phyloP scores from a whole-genome alignment of 345 rosid genomes.

The Citrus glauca region DNA sequence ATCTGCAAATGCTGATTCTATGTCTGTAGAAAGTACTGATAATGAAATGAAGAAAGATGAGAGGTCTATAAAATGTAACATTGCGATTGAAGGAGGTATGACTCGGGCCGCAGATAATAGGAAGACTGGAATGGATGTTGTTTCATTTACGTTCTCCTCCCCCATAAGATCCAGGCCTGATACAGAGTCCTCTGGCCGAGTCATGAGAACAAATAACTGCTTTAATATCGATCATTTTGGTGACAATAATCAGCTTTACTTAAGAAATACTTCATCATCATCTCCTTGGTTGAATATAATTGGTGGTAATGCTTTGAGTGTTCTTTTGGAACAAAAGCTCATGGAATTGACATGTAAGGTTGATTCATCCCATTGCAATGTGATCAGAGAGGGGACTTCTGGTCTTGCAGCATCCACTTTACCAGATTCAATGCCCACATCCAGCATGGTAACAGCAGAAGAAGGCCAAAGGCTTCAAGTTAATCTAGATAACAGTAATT shows the following conservation, averaged over 20 bases:
- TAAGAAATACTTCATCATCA: slow-evolving; percentile 23
- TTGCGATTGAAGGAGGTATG: slow-evolving; percentile 33
- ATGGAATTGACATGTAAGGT: slow-evolving; percentile 58
- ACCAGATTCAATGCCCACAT: slow-evolving; percentile 28
- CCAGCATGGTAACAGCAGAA: slow-evolving; percentile 23
- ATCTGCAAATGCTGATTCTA: slow-evolving; percentile 28
- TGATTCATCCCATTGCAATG: slow-evolving; percentile 47
- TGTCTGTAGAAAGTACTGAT: slow-evolving; percentile 23
- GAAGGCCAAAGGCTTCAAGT: slow-evolving; percentile 30
- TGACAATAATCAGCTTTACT: slow-evolving; percentile 18
- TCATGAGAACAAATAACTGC: slow-evolving; percentile 23
- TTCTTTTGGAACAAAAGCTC: slow-evolving; percentile 73
- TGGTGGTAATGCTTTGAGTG: slow-evolving; percentile 53
- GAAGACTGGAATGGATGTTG: slow-evolving; percentile 59
- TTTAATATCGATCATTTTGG: slow-evolving; percentile 15
- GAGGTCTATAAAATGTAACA: slow-evolving; percentile 38
- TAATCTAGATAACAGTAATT: slow-evolving; percentile 26
- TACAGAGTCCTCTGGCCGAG: slow-evolving; percentile 28
- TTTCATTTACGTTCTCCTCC: slow-evolving; percentile 86
- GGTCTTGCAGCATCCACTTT: slow-evolving; percentile 29
- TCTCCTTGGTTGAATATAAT: slow-evolving; percentile 42
- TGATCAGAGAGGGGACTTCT: slow-evolving; percentile 39
- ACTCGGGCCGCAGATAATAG: slow-evolving; percentile 24
- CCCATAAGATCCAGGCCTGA: slow-evolving; percentile 48
- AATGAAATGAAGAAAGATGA: slow-evolving; percentile 33